phyloP scores from a whole-genome alignment of 176 grass and related monocot genomes.

The Chloris gayana region DNA sequence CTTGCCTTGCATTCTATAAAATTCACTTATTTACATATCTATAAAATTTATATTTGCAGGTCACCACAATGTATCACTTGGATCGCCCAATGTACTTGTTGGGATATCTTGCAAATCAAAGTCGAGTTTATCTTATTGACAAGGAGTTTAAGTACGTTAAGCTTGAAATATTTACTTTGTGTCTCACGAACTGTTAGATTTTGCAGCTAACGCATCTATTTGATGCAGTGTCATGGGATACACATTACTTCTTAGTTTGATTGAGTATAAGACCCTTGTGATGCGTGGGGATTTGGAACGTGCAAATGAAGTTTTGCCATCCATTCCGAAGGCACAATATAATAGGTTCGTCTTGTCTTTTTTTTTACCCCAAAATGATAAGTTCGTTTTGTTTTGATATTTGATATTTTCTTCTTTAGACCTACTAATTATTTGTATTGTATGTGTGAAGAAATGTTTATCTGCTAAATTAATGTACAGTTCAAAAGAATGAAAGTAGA shows the following conservation, averaged over 20 bases:
- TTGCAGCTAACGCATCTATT: conserved; percentile 46
- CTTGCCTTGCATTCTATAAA: conserved; percentile 10
- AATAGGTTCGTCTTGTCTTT: conserved; percentile 67
- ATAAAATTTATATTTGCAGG: conserved; percentile 57
- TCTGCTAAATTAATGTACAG: conserved; percentile 11
- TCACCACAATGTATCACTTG: conserved; percentile 98
- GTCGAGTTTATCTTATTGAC: conserved; percentile 98
- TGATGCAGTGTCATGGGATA: conserved; percentile 91
- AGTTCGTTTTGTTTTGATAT: neutral
- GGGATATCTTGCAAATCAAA: conserved; percentile 97
- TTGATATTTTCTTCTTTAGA: neutral
- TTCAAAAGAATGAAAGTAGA: neutral
- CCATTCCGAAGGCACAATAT: conserved; percentile 88
- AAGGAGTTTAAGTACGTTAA: conserved; percentile 93
- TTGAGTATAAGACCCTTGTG: conserved; percentile 97
- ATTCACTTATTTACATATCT: conserved; percentile 35
- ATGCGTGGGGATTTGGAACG: conserved; percentile 95
- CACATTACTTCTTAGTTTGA: conserved; percentile 97
- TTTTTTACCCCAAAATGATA: conserved; percentile 5
- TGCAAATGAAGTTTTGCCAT: conserved; percentile 86
- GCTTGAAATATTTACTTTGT: conserved; percentile 12
- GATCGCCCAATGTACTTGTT: conserved; percentile 98
- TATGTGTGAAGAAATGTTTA: neutral
- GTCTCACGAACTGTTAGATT: conserved; percentile 36
- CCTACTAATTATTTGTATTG: neutral